Evolutionary conservation across 192 early-diverging fungal genomes (phyloP).

Genomic region (Backusella tarrabulga): DNA sequence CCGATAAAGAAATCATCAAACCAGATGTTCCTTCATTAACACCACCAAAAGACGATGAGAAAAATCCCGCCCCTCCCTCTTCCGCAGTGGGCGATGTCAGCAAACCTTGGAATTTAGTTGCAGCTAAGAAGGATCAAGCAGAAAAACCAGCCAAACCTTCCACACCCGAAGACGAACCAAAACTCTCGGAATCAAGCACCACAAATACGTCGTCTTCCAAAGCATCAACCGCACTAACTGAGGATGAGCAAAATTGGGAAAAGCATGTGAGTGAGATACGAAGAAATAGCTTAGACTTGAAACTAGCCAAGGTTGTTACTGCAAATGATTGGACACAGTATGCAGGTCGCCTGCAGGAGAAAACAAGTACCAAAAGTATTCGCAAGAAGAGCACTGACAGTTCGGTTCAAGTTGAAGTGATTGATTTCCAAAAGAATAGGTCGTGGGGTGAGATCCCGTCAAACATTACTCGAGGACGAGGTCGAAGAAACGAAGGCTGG

Average conservation of each 20-base stretch:
- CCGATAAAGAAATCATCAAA: background rate
- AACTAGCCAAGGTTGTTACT: background rate
- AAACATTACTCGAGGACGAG: background rate
- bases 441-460: constrained; percentile 1
- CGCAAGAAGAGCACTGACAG: background rate
- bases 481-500: background rate
- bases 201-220: background rate
- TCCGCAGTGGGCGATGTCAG: background rate
- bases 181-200: background rate
- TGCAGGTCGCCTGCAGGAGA: background rate
- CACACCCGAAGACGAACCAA: background rate
- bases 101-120: constrained; percentile 9
- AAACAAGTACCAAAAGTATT: background rate
- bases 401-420: background rate
- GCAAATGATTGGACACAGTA: constrained; percentile 4
- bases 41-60: too few species aligned
- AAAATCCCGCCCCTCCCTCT: background rate
- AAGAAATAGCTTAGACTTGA: background rate
- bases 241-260: constrained; percentile 11
- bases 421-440: constrained; percentile 10
- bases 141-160: background rate
- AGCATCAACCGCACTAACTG: background rate
- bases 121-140: background rate
- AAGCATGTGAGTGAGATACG: background rate
- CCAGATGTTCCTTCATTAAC: background rate